These are phyloP conservation scores for Davidsoniella australis DNA, from an alignment of 2,329 filamentous ascomycete genomes.

Conservation along the genomic window DNA sequence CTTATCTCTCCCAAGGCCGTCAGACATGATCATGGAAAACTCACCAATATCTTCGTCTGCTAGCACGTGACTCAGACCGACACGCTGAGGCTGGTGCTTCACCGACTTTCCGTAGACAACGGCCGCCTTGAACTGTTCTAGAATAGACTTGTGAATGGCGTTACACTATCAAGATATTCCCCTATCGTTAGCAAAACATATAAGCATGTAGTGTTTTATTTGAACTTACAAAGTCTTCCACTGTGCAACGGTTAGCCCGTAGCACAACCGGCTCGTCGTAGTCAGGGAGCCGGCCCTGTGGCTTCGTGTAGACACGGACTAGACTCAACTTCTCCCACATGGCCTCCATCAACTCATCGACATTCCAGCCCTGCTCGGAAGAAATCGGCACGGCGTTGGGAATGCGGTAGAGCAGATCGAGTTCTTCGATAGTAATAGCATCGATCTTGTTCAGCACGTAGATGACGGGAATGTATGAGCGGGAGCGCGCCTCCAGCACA, in stretches of 20 bases:
- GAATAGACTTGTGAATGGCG: constrained; percentile 86
- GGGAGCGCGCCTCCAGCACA: constrained; percentile 79
- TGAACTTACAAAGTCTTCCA: constrained; percentile 84
- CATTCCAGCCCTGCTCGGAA: constrained; percentile 93
- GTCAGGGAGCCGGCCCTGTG: constrained; percentile 86
- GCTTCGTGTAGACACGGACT: constrained; percentile 90
- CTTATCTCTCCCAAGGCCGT: neutral
- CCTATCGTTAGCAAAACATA: neutral
- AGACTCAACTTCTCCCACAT: constrained; percentile 98
- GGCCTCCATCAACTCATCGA: constrained; percentile 88
- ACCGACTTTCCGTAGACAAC: constrained; percentile 96
- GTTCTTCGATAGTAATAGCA: constrained; percentile 90
- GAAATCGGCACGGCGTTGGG: constrained; percentile 95
- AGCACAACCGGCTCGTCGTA: constrained; percentile 85
- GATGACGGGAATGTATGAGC: constrained; percentile 96
- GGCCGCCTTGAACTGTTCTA: constrained; percentile 87
- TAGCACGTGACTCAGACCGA: constrained; percentile 79
- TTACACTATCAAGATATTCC: constrained; percentile 52
- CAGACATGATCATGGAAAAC: neutral
- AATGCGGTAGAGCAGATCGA: constrained; percentile 90
- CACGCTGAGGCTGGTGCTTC: constrained; percentile 94
- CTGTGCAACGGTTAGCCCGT: constrained; percentile 62
- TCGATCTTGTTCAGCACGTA: constrained; percentile 99
- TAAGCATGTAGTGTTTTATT: neutral
- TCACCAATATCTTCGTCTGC: constrained; percentile 90